Evolutionary conservation across 2,329 filamentous ascomycete genomes (phyloP), one percentile per base, ranked within the genome.

Genomic region (Ophiobolus disseminans): DNA sequence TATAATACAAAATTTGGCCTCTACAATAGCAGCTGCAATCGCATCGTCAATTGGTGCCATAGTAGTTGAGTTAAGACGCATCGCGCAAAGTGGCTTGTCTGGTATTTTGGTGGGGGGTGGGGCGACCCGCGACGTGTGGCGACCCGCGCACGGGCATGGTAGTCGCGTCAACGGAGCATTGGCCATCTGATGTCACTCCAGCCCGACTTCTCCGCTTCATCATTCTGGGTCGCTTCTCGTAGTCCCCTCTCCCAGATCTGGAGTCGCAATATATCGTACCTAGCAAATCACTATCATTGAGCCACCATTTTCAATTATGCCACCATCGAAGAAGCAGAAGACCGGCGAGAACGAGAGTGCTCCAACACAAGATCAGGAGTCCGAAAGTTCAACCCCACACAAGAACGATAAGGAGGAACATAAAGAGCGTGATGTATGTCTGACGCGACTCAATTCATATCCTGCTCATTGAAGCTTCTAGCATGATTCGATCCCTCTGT

Each of bases 161-260:
- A 35, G 36, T 46, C 43, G 43, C 36, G 36, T 26, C 21, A 6
- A 23, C 22, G 10, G 26, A 19, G 42, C 35, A 28, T 34, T 25
- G 41, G n/a, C 32, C 41, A 28, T 9, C 20, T 44, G 19, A 44
- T 28, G 23, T 44, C 41, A 44, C 26, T 43, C 22, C 14, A 19
- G 23, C 23, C 14, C 7, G 25, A 20, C 35, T 14, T 20, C 16
- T 14, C 35, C 21, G 10, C 10, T 22, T 14, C 11, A 6, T 31
- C 8, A 31, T 14, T 5, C 1, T 2, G 8, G 13, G 2, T 16
- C 4, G n/a, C n/a, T n/a, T n/a, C n/a, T n/a, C n/a, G n/a, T n/a
- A n/a, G n/a, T n/a, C n/a, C n/a, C n/a, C n/a, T n/a, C n/a, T n/a
- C n/a, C n/a, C n/a, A n/a, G n/a, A n/a, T n/a, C n/a, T n/a, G n/a